Evolutionary conservation across 129 eudicot genomes (phyloP).

Genomic region (Arctium lappa): DNA sequence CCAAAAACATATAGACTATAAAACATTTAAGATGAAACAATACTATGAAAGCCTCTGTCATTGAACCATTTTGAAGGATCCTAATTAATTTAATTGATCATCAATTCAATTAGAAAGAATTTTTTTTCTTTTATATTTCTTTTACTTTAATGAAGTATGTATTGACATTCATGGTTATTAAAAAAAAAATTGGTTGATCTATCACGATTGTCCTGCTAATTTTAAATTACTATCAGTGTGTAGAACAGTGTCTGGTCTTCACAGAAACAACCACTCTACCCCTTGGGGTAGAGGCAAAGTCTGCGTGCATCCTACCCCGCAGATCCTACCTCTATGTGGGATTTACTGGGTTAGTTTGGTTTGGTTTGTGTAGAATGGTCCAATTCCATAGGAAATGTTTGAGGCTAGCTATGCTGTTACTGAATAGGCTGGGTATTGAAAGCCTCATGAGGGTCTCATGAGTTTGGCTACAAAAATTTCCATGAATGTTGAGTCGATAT

Average conservation of each 20-base stretch:
- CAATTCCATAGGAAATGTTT: not conserved
- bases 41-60: conserved; percentile 11
- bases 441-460: not conserved
- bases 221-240: not conserved
- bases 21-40: not conserved
- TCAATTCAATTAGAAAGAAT: not conserved
- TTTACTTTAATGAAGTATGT: not conserved
- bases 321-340: not conserved
- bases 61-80: conserved; percentile 11
- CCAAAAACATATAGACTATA: not conserved
- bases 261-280: not conserved
- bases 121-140: not conserved
- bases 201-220: not conserved
- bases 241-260: not conserved
- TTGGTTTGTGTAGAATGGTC: not conserved
- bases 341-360: not conserved
- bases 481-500: not conserved
- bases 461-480: not conserved
- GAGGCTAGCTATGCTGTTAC: not conserved
- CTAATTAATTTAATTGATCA: not conserved
- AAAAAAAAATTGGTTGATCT: not conserved
- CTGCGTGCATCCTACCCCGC: not conserved
- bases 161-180: not conserved
- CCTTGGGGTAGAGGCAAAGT: not conserved
- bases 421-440: not conserved